Base-by-base conservation (phyloP, 2,329 filamentous ascomycete genomes). In the Pseudogymnoascus sp. region DNA sequence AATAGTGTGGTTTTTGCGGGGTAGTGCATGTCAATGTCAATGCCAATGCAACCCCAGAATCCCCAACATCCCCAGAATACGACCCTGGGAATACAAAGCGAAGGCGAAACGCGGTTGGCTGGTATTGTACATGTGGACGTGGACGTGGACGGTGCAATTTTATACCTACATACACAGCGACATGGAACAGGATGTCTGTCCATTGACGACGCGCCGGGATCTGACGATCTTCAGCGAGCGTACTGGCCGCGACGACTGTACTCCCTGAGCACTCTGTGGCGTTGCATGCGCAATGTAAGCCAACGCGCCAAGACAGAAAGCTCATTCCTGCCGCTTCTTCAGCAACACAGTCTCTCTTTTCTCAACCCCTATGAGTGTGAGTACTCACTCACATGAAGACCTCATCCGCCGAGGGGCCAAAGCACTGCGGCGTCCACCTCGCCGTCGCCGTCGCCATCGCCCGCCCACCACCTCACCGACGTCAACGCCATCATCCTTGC, bases 391-490 rank as follows among this genome's bases (percentile, higher is more conserved):
- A 31, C 11, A 28, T 50, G 23, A 50, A 50, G 23, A 17, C 28
- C 23, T n/a, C 44, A 28, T 28, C 9, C 23, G 4, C 9, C 23
- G 4, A 50, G 44, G 26, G 44, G 44, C 44, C 23, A 50, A 28
- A 50, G 44, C 44, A 50, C 44, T 5, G 23, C 15, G 44, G 23
- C 15, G 44, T 13, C 19, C 23, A 50, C 23, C 65, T 67, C 63
- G 60, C 63, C 64, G 62, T 67, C 66, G 28, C 33, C n/a, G n/a
- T n/a, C n/a, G n/a, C 38, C 35, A 50, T 26, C 36, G 28, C 21
- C 47, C 26, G 38, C 31, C 33, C 44, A 35, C 38, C n/a, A 31
- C 23, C 53, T 31, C 44, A 36, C 38, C 36, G 50, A 47, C 62
- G 19, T 44, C 47, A 26, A 63, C 47, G 47, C 47, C 47, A 53